These are phyloP conservation scores for Erucastrum elatum DNA, from an alignment of 345 rosid species.

Conservation along the genomic window DNA sequence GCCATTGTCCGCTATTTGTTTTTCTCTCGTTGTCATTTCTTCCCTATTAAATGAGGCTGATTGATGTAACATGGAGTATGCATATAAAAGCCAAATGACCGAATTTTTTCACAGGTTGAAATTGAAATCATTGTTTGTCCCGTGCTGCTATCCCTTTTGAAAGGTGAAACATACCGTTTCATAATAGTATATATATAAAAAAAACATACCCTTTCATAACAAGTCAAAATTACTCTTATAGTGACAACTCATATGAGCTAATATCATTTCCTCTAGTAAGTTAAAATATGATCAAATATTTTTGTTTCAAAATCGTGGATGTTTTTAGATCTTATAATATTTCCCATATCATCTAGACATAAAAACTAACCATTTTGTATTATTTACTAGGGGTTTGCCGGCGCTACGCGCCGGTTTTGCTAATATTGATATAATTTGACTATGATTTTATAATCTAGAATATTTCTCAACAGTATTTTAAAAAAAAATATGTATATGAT, in stretches of 20 bases:
- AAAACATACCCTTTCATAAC: background rate
- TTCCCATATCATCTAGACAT: background rate
- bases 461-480: no score
- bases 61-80: slow-evolving; percentile 24
- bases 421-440: no score
- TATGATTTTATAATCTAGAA: no score
- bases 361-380: no score
- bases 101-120: slow-evolving; percentile 3
- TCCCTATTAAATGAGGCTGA: slow-evolving; percentile 11
- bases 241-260: slow-evolving; percentile 24
- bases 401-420: no score
- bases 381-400: background rate
- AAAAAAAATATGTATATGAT: no score
- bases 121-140: slow-evolving; percentile 1
- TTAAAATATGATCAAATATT: slow-evolving; percentile 1
- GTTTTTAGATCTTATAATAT: background rate
- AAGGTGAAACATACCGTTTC: background rate
- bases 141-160: background rate
- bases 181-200: background rate
- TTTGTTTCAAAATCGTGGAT: background rate
- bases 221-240: slow-evolving; percentile 10
- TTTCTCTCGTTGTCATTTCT: background rate
- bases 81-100: slow-evolving; percentile 9
- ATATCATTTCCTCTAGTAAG: background rate
- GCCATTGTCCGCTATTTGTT: no score